Base-by-base conservation (phyloP, 345 rosid species). In the Sonneratia caseolaris region DNA sequence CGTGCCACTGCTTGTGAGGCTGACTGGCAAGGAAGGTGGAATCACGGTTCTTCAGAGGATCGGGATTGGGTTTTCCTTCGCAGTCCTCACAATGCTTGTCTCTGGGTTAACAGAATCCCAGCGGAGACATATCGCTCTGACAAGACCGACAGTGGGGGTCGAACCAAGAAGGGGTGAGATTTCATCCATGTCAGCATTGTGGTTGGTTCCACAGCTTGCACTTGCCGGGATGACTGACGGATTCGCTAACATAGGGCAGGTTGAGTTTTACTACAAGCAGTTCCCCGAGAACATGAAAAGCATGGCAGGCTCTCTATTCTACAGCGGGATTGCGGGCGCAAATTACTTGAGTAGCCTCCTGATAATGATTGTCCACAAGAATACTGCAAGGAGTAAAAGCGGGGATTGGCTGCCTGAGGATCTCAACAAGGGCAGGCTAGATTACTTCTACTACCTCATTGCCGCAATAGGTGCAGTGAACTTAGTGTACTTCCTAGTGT, bases 271-370 rank as follows among this genome's bases (percentile, higher is more conserved):
- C 62, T 86, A 84, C 83, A 86, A 83, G 83, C 89, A 84, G 68
- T 83, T 86, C 59, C 89, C 87, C 0, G 89, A 86, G 76, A 83
- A 86, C 73, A 86, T 86, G 89, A 84, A 81, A 64, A 86, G 86
- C 77, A 78, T 86, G 14, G 87, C 78, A 15, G 87, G 89, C 66
- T 77, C 87, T 19, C 49, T 84, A 2, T 82, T 53, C 78, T 82
- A 65, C 37, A 82, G 87, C 61, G 83, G 82, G n/a, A 1, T 71
- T 6, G 85, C 87, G 7, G 82, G 69, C 21, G 71, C 86, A 3
- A 83, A 81, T 74, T 86, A 83, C 66, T 14, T 83, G 24, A 82
- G 85, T 32, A 80, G 79, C 43, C 66, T 82, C 5, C 68, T 86
- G 36, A 86, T 86, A 59, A 47, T 70, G 36, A 45, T 86, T 35